Percentiles rank a stretch among this genome's conserved stretches.
Evolutionary conservation across 176 grass and related monocot species (phyloP).

Genomic region (Bromus sterilis): DNA sequence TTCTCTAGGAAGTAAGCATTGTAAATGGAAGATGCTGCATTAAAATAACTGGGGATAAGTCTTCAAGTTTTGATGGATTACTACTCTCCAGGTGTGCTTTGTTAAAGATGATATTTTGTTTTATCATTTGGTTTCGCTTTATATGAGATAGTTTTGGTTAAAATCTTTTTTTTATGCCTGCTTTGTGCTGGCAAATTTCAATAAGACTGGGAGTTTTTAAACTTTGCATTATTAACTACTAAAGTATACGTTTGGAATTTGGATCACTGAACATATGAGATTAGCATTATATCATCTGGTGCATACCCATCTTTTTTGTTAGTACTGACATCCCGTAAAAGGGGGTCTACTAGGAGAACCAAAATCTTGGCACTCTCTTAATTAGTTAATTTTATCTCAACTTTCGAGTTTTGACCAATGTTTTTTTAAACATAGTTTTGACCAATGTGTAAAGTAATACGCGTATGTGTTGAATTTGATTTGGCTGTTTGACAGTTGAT

Average conservation of each 20-base stretch:
- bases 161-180: neutral
- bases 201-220: conserved; percentile 1
- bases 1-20: conserved; percentile 59
- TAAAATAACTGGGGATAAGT: conserved; percentile 30
- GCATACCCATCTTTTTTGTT: neutral
- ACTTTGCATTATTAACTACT: neutral
- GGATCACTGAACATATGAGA: neutral
- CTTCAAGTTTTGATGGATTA: conserved; percentile 40
- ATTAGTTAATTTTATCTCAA: neutral
- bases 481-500: neutral
- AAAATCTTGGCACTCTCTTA: neutral
- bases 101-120: neutral
- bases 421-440: neutral
- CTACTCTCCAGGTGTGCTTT: conserved; percentile 60
- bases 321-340: neutral
- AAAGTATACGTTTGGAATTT: neutral
- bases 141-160: conserved; percentile 1
- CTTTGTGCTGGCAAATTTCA: conserved; percentile 15
- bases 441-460: neutral
- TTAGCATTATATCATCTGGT: neutral
- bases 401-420: neutral
- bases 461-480: neutral
- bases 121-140: neutral
- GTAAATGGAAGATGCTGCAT: conserved; percentile 76
- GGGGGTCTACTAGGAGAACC: neutral